Base-by-base conservation (phyloP, 2,329 filamentous ascomycete genomes). In the Ophiostoma sp. region DNA sequence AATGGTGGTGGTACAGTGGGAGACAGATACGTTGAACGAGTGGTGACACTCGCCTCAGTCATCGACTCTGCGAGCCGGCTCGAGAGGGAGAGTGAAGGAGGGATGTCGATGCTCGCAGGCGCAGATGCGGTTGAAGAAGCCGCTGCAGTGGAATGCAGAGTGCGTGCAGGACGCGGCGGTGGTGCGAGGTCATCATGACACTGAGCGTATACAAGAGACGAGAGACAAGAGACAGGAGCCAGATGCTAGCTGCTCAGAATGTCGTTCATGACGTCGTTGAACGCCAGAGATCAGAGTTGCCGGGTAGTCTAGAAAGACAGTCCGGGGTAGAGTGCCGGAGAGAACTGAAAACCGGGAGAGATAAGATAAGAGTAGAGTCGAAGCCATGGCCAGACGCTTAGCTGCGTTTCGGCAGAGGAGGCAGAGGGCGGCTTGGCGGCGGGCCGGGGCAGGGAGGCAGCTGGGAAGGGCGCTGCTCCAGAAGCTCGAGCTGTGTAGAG, bases 361-460 rank as follows among this genome's bases (percentile, higher is more conserved):
- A 27, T 27, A 27, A 27, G 1, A 27, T 27, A 27, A 27, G 27
- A 27, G 27, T 27, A 27, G 27, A 5, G 49, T 52, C 5, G 18
- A 9, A 12, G 49, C 6, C 7, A 44, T 14, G 27, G 27, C 27
- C 27, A 27, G 27, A 27, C 27, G 27, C 27, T 75, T 85, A 86
- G 73, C 79, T 81, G 75, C 83, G 81, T 80, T 87, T 88, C 76
- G 86, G 86, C 71, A 88, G 83, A 78, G 86, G 84, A 77, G 86
- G 86, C 67, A 88, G 84, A 78, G 86, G 86, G 68, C 86, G 81
- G 78, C 83, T 85, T 72, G 86, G 86, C 74, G 86, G 86, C 70
- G 86, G 86, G 74, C 86, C 86, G 67, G 86, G 86, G 84, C 86
- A 88, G 73, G 86, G 86, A 80, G 86, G 86, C 72, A 89, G 84